Evolutionary conservation across 805 yeast genomes (phyloP).

Genomic region (Pichia californica): DNA sequence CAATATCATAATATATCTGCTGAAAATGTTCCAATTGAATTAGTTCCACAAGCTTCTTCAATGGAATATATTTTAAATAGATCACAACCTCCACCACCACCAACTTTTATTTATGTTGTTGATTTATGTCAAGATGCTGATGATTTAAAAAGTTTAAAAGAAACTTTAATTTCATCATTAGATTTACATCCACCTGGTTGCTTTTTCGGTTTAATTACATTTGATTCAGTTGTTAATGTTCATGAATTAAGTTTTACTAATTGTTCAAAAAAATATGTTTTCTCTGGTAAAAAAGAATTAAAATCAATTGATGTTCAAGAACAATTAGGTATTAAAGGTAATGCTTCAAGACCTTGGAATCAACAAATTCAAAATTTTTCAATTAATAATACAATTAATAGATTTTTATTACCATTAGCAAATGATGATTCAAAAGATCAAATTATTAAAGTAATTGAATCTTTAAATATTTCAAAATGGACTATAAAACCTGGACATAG

Average conservation of each 20-base stretch:
- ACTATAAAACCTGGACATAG: conserved; percentile 76
- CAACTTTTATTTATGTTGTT: conserved; percentile 77
- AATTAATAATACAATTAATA: conserved; percentile 30
- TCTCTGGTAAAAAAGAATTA: conserved; percentile 86
- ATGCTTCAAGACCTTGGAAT: conserved; percentile 32
- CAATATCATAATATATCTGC: conserved; percentile 73
- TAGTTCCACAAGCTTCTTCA: conserved; percentile 61
- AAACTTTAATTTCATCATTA: conserved; percentile 67
- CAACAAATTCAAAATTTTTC: conserved; percentile 32
- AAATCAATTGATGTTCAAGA: conserved; percentile 31
- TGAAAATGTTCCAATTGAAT: conserved; percentile 76
- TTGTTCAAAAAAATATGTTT: conserved; percentile 70
- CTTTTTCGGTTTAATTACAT: conserved; percentile 79
- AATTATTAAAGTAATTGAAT: conserved; percentile 72
- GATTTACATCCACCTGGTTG: conserved; percentile 85
- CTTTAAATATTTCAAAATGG: conserved; percentile 62
- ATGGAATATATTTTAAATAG: conserved; percentile 80
- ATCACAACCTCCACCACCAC: conserved; percentile 59
- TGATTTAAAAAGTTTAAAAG: conserved; percentile 76
- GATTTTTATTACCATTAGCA: conserved; percentile 30
- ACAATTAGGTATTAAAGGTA: conserved; percentile 31
- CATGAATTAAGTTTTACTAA: conserved; percentile 66
- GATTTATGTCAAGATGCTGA: conserved; percentile 89
- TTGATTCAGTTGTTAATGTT: conserved; percentile 84
- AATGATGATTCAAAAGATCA: conserved; percentile 63